These are phyloP conservation scores for Trichoderma polysporum DNA, from an alignment of 2,329 filamentous ascomycete species.

Conservation along the genomic window DNA sequence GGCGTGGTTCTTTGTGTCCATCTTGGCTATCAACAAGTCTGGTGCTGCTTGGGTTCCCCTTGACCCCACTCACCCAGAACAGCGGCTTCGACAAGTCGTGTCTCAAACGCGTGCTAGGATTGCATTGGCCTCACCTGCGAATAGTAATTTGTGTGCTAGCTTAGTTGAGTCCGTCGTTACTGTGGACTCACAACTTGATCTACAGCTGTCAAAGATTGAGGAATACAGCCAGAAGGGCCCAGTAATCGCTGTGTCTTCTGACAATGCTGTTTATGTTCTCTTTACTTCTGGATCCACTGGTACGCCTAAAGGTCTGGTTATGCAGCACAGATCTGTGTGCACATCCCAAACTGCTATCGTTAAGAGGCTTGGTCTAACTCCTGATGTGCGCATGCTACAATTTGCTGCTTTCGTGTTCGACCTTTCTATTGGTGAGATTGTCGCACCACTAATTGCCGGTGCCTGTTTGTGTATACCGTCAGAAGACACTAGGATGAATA, in stretches of 20 bases:
- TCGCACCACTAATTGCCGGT: conserved; percentile 8
- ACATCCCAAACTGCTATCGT: conserved; percentile 18
- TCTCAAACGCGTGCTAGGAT: conserved; percentile 8
- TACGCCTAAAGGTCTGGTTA: conserved; percentile 27
- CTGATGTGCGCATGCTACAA: conserved; percentile 18
- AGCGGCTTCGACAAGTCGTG: conserved; percentile 6
- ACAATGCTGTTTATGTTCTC: conserved; percentile 25
- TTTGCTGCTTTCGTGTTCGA: conserved; percentile 21
- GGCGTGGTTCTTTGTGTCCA: conserved; percentile 25
- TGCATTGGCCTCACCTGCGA: not conserved
- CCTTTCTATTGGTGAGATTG: conserved; percentile 15
- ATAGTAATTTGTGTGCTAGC: not conserved
- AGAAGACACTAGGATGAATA: conserved; percentile 15
- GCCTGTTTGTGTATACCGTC: conserved; percentile 18
- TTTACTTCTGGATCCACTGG: conserved; percentile 31
- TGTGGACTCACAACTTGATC: conserved; percentile 2
- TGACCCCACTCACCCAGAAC: conserved; percentile 20
- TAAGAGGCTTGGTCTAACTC: conserved; percentile 7
- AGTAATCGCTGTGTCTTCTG: not conserved
- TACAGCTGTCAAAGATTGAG: not conserved
- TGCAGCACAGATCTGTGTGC: conserved; percentile 24
- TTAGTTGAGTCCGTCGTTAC: conserved; percentile 7
- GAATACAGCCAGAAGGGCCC: not conserved
- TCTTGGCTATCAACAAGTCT: conserved; percentile 24
- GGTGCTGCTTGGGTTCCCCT: conserved; percentile 24